phyloP scores from a whole-genome alignment of 177 flowering plant species.

The Vitis hybrid region DNA sequence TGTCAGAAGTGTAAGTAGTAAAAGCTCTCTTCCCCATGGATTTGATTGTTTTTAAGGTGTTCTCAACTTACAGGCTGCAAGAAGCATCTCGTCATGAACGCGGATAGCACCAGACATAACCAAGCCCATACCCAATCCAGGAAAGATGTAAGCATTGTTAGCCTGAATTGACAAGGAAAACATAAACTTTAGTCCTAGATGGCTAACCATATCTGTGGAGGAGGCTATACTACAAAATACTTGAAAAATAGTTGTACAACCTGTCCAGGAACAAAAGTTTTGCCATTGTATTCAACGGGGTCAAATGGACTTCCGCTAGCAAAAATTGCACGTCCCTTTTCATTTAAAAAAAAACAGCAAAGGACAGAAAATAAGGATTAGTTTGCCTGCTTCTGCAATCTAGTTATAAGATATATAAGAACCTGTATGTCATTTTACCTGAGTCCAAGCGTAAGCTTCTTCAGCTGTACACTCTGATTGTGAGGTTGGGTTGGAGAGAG shows the following conservation, averaged over 20 bases:
- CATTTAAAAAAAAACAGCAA: constrained; percentile 8
- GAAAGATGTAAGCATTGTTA: constrained; percentile 94
- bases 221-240: neutral
- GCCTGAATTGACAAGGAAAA: constrained; percentile 45
- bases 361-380: neutral
- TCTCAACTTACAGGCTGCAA: constrained; percentile 79
- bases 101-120: constrained; percentile 91
- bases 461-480: constrained; percentile 96
- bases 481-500: constrained; percentile 89
- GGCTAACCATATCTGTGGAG: neutral
- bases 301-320: constrained; percentile 98
- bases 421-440: constrained; percentile 41
- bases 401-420: neutral
- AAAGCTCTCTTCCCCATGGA: too few relatives aligned
- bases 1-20: too few relatives aligned
- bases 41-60: neutral
- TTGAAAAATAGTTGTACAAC: constrained; percentile 26
- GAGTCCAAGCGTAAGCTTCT: constrained; percentile 85
- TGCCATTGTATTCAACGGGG: constrained; percentile 73
- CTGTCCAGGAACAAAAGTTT: constrained; percentile 76
- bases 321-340: constrained; percentile 85
- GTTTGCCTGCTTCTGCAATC: neutral
- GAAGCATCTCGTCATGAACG: constrained; percentile 92
- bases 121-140: constrained; percentile 92
- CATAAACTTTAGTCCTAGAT: neutral